Evolutionary conservation across 805 yeast genomes (phyloP).

Genomic region (Candida silvatica): DNA sequence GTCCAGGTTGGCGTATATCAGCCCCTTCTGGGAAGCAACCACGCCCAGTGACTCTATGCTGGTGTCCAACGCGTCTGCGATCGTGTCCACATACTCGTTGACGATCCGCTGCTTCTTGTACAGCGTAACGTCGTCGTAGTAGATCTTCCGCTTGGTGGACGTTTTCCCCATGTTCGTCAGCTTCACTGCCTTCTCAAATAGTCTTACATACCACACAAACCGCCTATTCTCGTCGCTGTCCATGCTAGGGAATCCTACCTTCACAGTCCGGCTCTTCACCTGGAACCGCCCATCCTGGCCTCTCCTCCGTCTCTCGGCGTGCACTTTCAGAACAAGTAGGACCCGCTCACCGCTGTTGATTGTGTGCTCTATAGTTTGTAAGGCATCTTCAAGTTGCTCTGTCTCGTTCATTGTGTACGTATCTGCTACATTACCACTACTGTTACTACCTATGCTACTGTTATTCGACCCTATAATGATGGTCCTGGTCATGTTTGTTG

Average conservation of each 20-base stretch:
- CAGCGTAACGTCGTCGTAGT: conserved; percentile 46
- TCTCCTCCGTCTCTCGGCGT: neutral
- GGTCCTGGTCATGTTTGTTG: too few relatives aligned
- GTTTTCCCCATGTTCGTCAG: neutral
- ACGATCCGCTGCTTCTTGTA: conserved; percentile 37
- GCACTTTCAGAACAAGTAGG: conserved; percentile 9
- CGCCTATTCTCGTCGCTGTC: conserved; percentile 1
- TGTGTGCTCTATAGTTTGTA: conserved; percentile 20
- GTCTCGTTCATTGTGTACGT: too few relatives aligned
- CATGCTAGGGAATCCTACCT: conserved; percentile 1
- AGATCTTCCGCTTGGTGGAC: conserved; percentile 48
- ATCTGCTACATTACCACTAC: too few relatives aligned
- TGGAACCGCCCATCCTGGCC: conserved; percentile 1
- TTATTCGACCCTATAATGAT: too few relatives aligned
- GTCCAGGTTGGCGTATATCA: conserved; percentile 33
- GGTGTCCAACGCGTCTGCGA: conserved; percentile 31
- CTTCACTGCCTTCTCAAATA: neutral
- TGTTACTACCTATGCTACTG: too few relatives aligned
- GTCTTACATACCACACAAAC: conserved; percentile 1
- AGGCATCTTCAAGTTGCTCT: too few relatives aligned
- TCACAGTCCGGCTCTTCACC: neutral
- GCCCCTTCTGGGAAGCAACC: conserved; percentile 48
- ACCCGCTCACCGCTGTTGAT: conserved; percentile 18
- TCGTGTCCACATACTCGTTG: conserved; percentile 28
- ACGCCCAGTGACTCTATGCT: conserved; percentile 32